These are phyloP conservation scores for Heracleum sosnowskyi DNA, from an alignment of 129 eudicot genomes.

Conservation along the genomic window DNA sequence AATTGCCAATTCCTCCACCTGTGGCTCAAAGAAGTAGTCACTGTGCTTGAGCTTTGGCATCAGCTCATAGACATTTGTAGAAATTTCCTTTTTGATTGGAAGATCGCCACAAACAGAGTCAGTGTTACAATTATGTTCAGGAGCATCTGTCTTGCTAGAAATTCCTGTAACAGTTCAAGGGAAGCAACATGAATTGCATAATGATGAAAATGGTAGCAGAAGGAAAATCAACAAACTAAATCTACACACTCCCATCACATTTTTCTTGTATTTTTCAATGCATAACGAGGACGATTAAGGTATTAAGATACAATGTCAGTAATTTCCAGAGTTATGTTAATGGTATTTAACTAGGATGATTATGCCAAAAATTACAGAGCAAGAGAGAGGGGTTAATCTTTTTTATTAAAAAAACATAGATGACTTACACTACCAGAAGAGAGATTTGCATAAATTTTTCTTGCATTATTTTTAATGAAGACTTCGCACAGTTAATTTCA, in stretches of 20 bases:
- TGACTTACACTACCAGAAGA: neutral
- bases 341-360: neutral
- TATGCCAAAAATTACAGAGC: neutral
- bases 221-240: neutral
- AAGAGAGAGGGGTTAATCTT: neutral
- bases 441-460: neutral
- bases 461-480: neutral
- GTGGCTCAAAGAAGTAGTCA: constrained; percentile 62
- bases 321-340: neutral
- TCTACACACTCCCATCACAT: neutral
- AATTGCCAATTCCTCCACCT: constrained; percentile 41
- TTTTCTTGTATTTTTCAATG: neutral
- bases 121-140: neutral
- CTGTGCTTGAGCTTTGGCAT: constrained; percentile 47
- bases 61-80: constrained; percentile 17
- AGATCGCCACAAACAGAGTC: neutral
- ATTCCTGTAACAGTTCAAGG: neutral
- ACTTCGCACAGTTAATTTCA: neutral
- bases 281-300: neutral
- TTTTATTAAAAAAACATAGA: neutral
- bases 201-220: neutral
- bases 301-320: neutral
- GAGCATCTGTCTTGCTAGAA: constrained; percentile 7
- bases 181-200: neutral
- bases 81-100: constrained; percentile 12